Base-by-base conservation (phyloP, 148 eudicot species). In the Silene conica region DNA sequence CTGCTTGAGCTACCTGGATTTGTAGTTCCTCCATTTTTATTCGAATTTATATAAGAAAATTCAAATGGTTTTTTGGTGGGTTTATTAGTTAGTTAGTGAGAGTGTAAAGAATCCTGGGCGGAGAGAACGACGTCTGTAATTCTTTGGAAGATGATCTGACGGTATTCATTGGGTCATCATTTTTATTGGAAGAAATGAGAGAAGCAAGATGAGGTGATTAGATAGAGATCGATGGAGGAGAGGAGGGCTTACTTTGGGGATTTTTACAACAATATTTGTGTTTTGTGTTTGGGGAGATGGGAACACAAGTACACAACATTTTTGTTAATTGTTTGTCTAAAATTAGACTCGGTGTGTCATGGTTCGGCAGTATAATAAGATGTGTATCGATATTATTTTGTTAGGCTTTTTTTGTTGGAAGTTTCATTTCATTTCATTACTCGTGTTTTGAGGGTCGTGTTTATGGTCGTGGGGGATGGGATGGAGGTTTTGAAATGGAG, bases 1-100 rank as follows among this genome's bases (percentile, higher is more conserved):
- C 93, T 12, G 98, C 98, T 75, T 88, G 87, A 0, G 92, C 97
- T 46, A 93, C 91, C 83, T 91, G 86, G 75, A 81, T 88, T 73
- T 85, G 87, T 21, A 91, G 79, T 83, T 91, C 95, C 61, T 77
- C 81, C 80, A 77, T 78, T 66, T 50, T 43, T 13, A 57, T 16
- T 12, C 26, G 7, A 18, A 9, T 52, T 67, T 69, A 8, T 25
- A 12, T 14, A 4, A 34, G 5, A 66, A 13, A 19, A 6, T 68
- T 68, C 11, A 5, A 46, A 22, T 13, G 15, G 9, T 22, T 9
- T 23, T 50, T 52, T 69, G 72, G 60, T 50, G 66, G 80, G 57
- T 22, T 55, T 38, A 45, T 77, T 25, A 19, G 6, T 59, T 21
- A 28, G 61, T 28, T 0, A 8, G 66, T 50, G 74, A 11, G 63